Evolutionary conservation across 371 early-diverging fungal genomes (phyloP), one percentile per base, ranked within the genome.

Genomic region (Mucor saturninus): DNA sequence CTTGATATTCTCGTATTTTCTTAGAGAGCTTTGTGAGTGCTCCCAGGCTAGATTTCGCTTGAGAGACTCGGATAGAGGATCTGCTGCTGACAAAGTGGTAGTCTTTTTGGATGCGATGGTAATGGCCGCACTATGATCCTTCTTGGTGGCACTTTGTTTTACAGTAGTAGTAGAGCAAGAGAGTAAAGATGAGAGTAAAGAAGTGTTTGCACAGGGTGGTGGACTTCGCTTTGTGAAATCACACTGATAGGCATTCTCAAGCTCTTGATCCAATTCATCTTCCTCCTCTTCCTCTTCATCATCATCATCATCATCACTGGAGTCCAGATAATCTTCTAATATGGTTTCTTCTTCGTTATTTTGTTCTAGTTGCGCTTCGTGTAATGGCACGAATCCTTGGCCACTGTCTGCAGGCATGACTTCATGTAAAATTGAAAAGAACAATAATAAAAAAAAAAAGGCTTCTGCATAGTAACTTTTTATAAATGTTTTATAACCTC

Each of bases 171-270:
- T 35, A 14, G 43, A 43, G 43, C 43, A 43, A 14, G 51, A 50
- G 4, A 50, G n/a, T 50, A 50, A 50, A 14, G 8, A 4, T 14
- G 51, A 50, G 26, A 50, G 14, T 31, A 50, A 30, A 30, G 51
- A 50, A 50, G 51, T 50, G 5, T 29, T 50, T 46, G 4, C 8
- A 26, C 46, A 46, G 11, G 32, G 32, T 50, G 31, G 51, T 50
- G 51, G 51, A 8, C 7, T 26, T 32, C 32, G 4, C 26, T 50
- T 50, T 32, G 29, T 31, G 14, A 50, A 50, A 14, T 50, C 51
- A 30, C 31, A 50, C 30, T 50, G 51, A 50, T 50, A 50, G 4
- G 51, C 51, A 14, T 46, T 15, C 21, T 46, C 46, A 46, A 46
- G 46, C 21, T 50, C 51, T 50, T 50, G 13, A 30, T 50, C 31